phyloP scores from a whole-genome alignment of 768 basidiomycete genomes.

The Collybiopsis confluens region DNA sequence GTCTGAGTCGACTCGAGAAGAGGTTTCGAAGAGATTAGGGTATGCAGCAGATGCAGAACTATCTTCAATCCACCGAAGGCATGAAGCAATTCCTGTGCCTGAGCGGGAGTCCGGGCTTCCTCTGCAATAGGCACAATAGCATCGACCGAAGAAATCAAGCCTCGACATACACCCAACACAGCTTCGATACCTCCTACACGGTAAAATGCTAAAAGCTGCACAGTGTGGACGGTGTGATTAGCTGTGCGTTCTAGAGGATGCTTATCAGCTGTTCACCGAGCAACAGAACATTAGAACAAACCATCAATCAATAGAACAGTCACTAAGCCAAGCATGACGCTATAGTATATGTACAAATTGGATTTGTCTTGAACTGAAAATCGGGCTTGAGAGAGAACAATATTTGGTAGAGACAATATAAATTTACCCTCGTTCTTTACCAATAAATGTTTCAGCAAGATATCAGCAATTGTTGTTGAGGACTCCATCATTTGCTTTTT shows the following conservation, averaged over 20 bases:
- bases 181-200: slow-evolving; percentile 66
- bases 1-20: slow-evolving; percentile 88
- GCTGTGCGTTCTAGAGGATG: slow-evolving; percentile 62
- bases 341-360: slow-evolving; percentile 42
- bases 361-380: slow-evolving; percentile 18
- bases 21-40: slow-evolving; percentile 74
- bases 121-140: slow-evolving; percentile 41
- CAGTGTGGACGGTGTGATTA: slow-evolving; percentile 74
- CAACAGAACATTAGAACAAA: slow-evolving; percentile 17
- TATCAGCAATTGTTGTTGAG: slow-evolving; percentile 62
- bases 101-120: slow-evolving; percentile 53
- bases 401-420: not conserved
- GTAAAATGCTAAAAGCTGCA: slow-evolving; percentile 73
- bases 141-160: slow-evolving; percentile 56
- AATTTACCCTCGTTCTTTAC: slow-evolving; percentile 49
- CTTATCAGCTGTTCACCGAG: slow-evolving; percentile 3
- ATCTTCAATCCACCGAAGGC: slow-evolving; percentile 82
- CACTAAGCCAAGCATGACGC: slow-evolving; percentile 42
- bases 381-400: not conserved
- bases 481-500: slow-evolving; percentile 73
- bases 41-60: slow-evolving; percentile 69
- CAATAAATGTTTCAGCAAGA: slow-evolving; percentile 70
- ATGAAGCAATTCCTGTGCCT: slow-evolving; percentile 65
- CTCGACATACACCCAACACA: slow-evolving; percentile 53
- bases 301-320: slow-evolving; percentile 47